Evolutionary conservation across 2,329 filamentous ascomycete species (phyloP).

Genomic region (Fusarium devonianum): DNA sequence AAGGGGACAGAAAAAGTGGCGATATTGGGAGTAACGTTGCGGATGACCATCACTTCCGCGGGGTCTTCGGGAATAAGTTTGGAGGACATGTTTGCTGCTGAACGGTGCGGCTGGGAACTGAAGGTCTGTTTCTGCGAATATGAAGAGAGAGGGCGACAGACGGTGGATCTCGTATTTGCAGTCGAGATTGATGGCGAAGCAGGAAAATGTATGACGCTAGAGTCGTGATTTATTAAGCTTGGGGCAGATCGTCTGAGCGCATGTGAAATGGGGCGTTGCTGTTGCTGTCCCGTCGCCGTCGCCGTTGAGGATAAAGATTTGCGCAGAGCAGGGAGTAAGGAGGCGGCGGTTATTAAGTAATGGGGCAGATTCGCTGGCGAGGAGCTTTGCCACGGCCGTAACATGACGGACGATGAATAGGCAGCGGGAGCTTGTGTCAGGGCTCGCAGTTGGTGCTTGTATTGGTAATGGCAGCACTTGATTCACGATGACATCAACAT

Average conservation of each 20-base stretch:
- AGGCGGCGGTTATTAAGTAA: conserved; percentile 8
- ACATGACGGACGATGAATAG: neutral
- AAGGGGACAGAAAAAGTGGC: conserved; percentile 86
- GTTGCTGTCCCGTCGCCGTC: too few species aligned
- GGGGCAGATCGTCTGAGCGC: neutral
- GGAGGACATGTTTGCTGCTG: conserved; percentile 61
- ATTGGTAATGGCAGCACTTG: conserved; percentile 9
- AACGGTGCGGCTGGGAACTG: conserved; percentile 14
- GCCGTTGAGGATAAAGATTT: neutral
- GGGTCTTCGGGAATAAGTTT: conserved; percentile 75
- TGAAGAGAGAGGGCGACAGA: neutral
- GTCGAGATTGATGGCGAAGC: neutral
- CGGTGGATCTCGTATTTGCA: neutral
- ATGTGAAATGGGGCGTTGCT: conserved; percentile 12
- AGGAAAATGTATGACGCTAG: conserved; percentile 17
- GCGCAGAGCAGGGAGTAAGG: neutral
- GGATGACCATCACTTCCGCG: conserved; percentile 86
- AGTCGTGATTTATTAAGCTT: conserved; percentile 5
- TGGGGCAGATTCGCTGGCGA: neutral
- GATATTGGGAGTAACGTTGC: conserved; percentile 80
- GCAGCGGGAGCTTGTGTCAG: too few species aligned
- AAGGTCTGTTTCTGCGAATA: conserved; percentile 8
- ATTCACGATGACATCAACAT: conserved; percentile 34
- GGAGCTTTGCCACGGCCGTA: neutral
- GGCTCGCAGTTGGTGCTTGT: neutral